Percentiles rank a stretch among this genome's conserved stretches.
Conservation (phyloP, 1,139 yeast species). For the Suhomyces yuchorum region DNA sequence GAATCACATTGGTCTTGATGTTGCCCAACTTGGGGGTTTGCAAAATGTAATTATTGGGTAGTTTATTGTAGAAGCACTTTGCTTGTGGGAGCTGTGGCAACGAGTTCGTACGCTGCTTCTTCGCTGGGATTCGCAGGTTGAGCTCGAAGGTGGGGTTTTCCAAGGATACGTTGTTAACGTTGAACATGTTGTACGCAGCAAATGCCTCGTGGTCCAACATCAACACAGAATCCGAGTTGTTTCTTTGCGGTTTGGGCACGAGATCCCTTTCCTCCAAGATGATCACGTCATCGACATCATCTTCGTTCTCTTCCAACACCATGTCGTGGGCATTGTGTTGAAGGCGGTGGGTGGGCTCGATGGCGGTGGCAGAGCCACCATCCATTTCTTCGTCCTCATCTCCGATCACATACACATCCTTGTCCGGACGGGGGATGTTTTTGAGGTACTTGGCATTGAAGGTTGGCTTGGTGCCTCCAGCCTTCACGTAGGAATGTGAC, state of each 20-base stretch:
- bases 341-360: constrained; percentile 5
- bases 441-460: constrained; percentile 16
- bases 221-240: constrained; percentile 44
- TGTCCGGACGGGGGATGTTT: constrained; percentile 5
- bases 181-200: constrained; percentile 50
- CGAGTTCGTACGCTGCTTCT: constrained; percentile 67
- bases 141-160: constrained; percentile 17
- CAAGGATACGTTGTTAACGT: constrained; percentile 25
- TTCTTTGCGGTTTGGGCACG: constrained; percentile 23
- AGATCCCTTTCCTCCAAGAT: constrained; percentile 23
- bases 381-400: constrained; percentile 21
- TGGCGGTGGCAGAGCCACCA: constrained; percentile 10
- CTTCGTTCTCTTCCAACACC: constrained; percentile 15
- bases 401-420: constrained; percentile 16
- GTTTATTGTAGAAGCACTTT: constrained; percentile 44
- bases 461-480: constrained; percentile 7
- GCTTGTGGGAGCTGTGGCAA: constrained; percentile 67
- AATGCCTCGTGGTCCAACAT: constrained; percentile 42
- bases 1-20: constrained; percentile 43
- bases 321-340: constrained; percentile 10
- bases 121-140: constrained; percentile 20
- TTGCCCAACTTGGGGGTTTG: constrained; percentile 49
- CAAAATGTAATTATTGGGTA: constrained; percentile 41
- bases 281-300: constrained; percentile 23
- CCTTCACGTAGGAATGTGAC: constrained; percentile 3